Conservation (phyloP, 352 stramenopile genomes). For the Phytophthora idaei region DNA sequence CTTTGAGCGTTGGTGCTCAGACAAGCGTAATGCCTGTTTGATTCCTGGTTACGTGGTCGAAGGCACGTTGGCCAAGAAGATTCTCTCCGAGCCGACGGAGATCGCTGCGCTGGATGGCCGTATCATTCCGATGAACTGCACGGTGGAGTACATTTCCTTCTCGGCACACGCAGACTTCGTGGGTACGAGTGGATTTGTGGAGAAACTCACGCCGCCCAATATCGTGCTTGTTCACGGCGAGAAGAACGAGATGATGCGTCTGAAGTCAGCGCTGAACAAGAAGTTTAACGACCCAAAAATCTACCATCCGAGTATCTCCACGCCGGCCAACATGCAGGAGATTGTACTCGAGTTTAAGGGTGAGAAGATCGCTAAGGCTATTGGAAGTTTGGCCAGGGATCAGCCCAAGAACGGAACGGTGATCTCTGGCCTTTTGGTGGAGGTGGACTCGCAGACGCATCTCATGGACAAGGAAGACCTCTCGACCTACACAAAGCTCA, state of each 20-base stretch:
- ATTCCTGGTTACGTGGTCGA: constrained; percentile 99
- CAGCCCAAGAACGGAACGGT: constrained; percentile 81
- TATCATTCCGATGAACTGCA: constrained; percentile 94
- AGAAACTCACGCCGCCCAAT: constrained; percentile 92
- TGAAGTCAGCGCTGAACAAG: constrained; percentile 93
- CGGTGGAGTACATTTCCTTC: constrained; percentile 98
- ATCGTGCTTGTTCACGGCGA: constrained; percentile 97
- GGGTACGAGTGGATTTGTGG: constrained; percentile 96
- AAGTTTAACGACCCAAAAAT: constrained; percentile 90
- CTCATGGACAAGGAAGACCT: constrained; percentile 88
- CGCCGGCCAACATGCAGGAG: constrained; percentile 88
- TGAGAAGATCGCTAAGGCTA: constrained; percentile 89
- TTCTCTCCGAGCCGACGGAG: constrained; percentile 95
- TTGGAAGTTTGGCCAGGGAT: constrained; percentile 69
- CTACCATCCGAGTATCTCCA: constrained; percentile 84
- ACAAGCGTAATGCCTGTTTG: constrained; percentile 98
- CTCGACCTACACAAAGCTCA: constrained; percentile 86
- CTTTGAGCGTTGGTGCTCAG: constrained; percentile 97
- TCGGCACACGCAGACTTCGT: constrained; percentile 98
- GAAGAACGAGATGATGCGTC: constrained; percentile 97
- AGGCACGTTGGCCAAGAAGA: constrained; percentile 97
- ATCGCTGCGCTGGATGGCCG: constrained; percentile 94
- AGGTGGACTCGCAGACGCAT: constrained; percentile 86
- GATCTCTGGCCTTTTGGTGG: constrained; percentile 83
- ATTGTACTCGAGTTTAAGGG: constrained; percentile 89